A percentile compares a stretch with the other conserved stretches of the same genome.
Evolutionary conservation across 169 alveolate genomes (phyloP).

Genomic region (Cyclospora cayetanensis): DNA sequence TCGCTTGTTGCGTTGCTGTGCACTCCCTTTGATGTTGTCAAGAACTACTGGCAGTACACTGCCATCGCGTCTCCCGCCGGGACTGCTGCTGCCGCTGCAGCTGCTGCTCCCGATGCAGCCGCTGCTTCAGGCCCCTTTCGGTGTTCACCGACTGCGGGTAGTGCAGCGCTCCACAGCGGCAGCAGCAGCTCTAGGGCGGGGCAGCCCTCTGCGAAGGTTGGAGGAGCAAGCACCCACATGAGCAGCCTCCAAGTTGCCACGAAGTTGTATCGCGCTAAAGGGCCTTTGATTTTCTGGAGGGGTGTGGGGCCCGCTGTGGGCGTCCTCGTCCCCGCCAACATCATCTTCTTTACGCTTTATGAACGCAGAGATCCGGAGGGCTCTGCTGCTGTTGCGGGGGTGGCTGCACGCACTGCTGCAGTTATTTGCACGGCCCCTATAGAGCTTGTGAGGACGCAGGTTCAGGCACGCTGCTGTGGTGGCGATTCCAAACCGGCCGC

Average conservation of each 20-base stretch:
- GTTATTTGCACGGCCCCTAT: constrained; percentile 66
- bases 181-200: neutral
- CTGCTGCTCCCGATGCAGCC: neutral
- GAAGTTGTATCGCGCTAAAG: constrained; percentile 5
- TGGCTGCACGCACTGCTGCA: constrained; percentile 65
- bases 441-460: constrained; percentile 61
- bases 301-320: constrained; percentile 64
- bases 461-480: constrained; percentile 64
- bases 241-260: neutral
- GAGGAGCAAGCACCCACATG: neutral
- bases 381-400: constrained; percentile 67
- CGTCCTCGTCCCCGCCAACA: constrained; percentile 60
- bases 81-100: neutral
- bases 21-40: constrained; percentile 76
- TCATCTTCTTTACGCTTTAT: constrained; percentile 55
- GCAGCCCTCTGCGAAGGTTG: neutral
- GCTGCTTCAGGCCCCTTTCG: neutral
- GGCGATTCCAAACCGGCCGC: neutral
- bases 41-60: constrained; percentile 72
- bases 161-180: neutral
- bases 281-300: constrained; percentile 51
- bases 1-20: constrained; percentile 61
- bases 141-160: too few species aligned
- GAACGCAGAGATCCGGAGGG: constrained; percentile 63
- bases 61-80: constrained; percentile 12